Evolutionary conservation across 176 grass and related monocot genomes (phyloP), one percentile per base, ranked within the genome.

Genomic region (Dendrocalamus sinicus): DNA sequence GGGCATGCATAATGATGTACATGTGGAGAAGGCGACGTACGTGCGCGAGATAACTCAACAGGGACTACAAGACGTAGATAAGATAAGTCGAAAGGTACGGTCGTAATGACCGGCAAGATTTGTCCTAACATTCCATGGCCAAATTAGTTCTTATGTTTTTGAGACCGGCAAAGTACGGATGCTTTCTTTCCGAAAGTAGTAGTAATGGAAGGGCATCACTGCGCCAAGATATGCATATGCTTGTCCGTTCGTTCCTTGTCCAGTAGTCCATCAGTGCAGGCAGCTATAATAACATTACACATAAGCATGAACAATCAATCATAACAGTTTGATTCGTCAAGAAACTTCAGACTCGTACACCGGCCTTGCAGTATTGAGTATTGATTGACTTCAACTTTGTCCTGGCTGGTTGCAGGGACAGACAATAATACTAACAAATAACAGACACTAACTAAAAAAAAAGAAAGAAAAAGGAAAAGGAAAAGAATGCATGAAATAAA

Each of bases 241-340:
- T 65, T 87, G 69, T 74, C 77, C 69, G 81, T 53, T n/a, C 55
- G 40, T 65, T 80, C 35, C 14, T 66, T 57, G 84, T 80, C 41
- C 28, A 35, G 55, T 30, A 15, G 43, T 64, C 3, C 45, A 73
- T 58, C 55, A 9, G 55, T 22, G 54, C 54, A 57, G 19, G 55
- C 55, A 58, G 8, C 20, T 22, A 58, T 58, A 22, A 9, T 1
- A 22, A 9, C 53, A 55, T 58, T 44, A 66, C 85, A 57, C 23
- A 45, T 28, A 75, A 87, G 62, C 57, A 57, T 74, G 65, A 59
- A 75, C 70, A 81, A 55, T 30, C 28, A 39, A 19, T 52, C n/a
- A 12, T 32, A 61, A 19, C 71, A 54, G 63, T 8, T 63, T 4
- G 55, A 20, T 55, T 55, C 53, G 16, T 55, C 7, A 19, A 8